Evolutionary conservation across 345 rosid species (phyloP).

Genomic region (Nasturtium officinale): DNA sequence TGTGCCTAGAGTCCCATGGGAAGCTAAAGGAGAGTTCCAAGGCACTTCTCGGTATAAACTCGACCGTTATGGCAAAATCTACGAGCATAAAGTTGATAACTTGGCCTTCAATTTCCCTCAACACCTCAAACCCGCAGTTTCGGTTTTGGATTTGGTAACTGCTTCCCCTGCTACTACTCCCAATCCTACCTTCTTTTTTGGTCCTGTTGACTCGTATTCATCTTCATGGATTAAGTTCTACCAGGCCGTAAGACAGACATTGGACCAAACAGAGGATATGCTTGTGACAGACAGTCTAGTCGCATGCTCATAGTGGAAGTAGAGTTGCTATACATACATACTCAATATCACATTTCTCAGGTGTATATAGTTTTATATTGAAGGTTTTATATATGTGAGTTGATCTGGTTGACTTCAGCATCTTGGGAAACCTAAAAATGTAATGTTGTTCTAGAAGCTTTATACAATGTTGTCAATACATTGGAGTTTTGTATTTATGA

Average conservation of each 20-base stretch:
- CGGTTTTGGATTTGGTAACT: constrained; percentile 82
- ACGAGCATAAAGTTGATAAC: constrained; percentile 92
- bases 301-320: constrained; percentile 64
- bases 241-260: constrained; percentile 64
- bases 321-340: constrained; percentile 22
- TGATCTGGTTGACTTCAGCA: constrained; percentile 17
- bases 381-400: constrained; percentile 22
- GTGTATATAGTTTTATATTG: constrained; percentile 39
- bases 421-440: constrained; percentile 25
- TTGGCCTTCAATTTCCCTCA: constrained; percentile 92
- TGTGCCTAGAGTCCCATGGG: constrained; percentile 95
- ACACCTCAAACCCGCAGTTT: constrained; percentile 67
- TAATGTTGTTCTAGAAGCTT: constrained; percentile 25
- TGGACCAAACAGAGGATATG: constrained; percentile 52
- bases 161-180: constrained; percentile 80
- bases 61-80: constrained; percentile 85
- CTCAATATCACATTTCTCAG: constrained; percentile 17
- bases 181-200: constrained; percentile 76
- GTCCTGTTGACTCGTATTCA: constrained; percentile 53
- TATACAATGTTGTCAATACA: constrained; percentile 37
- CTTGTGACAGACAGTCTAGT: constrained; percentile 57
- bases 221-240: constrained; percentile 82
- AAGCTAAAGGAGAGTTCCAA: constrained; percentile 89
- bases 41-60: constrained; percentile 89
- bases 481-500: constrained; percentile 29